phyloP scores from a whole-genome alignment of 2,329 filamentous ascomycete genomes.

The Colletotrichum theobromicola region DNA sequence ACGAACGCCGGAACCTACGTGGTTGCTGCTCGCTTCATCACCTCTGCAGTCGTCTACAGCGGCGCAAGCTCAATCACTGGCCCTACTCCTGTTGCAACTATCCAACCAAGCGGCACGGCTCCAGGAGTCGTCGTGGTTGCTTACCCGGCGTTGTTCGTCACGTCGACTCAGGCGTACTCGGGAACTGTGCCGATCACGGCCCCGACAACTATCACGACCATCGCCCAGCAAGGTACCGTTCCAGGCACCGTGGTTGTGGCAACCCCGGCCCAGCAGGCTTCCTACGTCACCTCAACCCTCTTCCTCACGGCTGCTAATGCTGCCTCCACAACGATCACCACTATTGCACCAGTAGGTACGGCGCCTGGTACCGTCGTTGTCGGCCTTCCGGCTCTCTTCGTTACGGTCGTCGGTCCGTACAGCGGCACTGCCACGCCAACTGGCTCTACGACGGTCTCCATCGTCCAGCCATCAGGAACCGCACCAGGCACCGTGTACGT shows the following conservation, averaged over 20 bases:
- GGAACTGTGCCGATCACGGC: neutral
- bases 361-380: neutral
- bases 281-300: neutral
- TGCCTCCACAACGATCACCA: neutral
- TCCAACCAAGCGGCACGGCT: neutral
- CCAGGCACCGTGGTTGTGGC: constrained; percentile 9
- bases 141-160: constrained; percentile 8
- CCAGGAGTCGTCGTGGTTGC: constrained; percentile 13
- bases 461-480: constrained; percentile 1
- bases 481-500: neutral
- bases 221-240: neutral
- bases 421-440: neutral
- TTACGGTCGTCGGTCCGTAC: constrained; percentile 3
- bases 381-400: neutral
- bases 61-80: neutral
- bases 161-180: neutral
- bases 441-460: neutral
- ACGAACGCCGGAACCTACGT: constrained; percentile 6
- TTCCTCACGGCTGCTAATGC: constrained; percentile 3
- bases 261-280: neutral
- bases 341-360: neutral
- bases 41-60: neutral
- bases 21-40: neutral
- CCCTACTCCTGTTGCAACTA: constrained; percentile 1
- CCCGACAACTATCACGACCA: neutral